Evolutionary conservation across 495 filamentous ascomycete species (phyloP), one percentile per base, ranked within the genome.

Genomic region (Xylaria venustula): DNA sequence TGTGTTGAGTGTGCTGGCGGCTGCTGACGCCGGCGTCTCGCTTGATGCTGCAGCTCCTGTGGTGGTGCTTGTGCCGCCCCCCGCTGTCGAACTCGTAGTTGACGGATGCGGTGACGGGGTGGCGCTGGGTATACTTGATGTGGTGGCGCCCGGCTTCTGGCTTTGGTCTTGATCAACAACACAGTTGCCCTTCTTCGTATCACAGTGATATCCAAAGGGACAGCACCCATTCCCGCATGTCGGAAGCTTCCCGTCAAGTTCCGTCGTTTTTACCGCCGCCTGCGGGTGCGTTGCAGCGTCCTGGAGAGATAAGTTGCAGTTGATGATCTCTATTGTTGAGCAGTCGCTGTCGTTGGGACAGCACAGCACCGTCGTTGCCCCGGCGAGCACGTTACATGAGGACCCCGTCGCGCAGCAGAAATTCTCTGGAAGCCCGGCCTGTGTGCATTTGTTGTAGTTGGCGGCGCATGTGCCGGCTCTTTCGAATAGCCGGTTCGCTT

Each of bases 151-250:
- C 2, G 78, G 65, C 48, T 61, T 68, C 19, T 73, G 58, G 58
- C 64, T 73, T 59, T 82, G 79, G 62, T 80, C 69, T 3, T 52
- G 32, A 51, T 80, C 63, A 63, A 53, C 73, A 20, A 67, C 60
- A 52, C 81, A 80, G 60, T 79, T 54, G 17, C 36, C 19, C 15
- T 15, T 61, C 44, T 77, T 62, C 17, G 66, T 63, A 54, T 81
- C 74, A 75, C 92, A 97, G 15, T 73, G 80, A 68, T 90, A 96
- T 19, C 92, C 92, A 65, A 89, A 86, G 0, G 92, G 92, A 73
- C 91, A 95, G 8, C 70, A 74, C 9, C 71, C 63, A n/a, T 51
- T 60, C 17, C 83, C 85, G 61, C 89, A 93, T 46, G 72, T 77
- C 45, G 75, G 72, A 12, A 93, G 75, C 14, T 75, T 62, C 2